phyloP scores from a whole-genome alignment of 164 flowering plant genomes.

The Aristolochia contorta region DNA sequence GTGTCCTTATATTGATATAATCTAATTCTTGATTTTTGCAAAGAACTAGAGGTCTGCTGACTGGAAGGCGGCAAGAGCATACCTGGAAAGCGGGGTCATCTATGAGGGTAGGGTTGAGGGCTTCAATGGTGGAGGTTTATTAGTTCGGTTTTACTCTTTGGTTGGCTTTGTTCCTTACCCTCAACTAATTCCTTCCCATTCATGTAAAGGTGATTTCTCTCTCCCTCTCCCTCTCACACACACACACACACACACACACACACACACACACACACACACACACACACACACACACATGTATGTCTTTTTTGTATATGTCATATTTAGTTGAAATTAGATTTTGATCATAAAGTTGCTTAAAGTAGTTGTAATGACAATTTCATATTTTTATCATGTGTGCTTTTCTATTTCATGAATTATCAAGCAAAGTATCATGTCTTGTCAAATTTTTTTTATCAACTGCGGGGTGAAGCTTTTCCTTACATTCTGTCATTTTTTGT shows the following conservation, averaged over 20 bases:
- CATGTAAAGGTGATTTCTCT: conserved; percentile 52
- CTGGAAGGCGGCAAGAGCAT: conserved; percentile 78
- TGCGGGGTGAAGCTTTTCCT: too few relatives aligned
- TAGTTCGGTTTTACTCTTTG: conserved; percentile 66
- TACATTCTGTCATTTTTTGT: too few relatives aligned
- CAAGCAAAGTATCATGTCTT: too few relatives aligned
- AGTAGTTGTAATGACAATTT: conserved; percentile 12
- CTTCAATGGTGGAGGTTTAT: conserved; percentile 77
- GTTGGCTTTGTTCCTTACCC: conserved; percentile 86
- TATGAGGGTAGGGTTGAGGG: conserved; percentile 66
- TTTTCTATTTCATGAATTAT: too few relatives aligned
- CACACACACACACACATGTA: too few relatives aligned
- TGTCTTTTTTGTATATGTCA: too few relatives aligned
- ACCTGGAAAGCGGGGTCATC: conserved; percentile 43
- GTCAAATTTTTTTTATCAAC: too few relatives aligned
- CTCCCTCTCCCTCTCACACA: background rate
- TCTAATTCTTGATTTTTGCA: conserved; percentile 40
- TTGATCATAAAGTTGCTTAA: conserved; percentile 13
- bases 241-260: too few relatives aligned
- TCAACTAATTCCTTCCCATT: conserved; percentile 60
- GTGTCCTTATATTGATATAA: conserved; percentile 6
- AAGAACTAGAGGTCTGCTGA: conserved; percentile 90
- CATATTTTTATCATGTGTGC: too few relatives aligned
- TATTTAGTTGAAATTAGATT: background rate
- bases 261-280: too few relatives aligned